A percentile compares a stretch with the other conserved stretches of the same genome.
phyloP scores from a whole-genome alignment of 2,329 filamentous ascomycete genomes.

The Beauveria brongniartii region DNA sequence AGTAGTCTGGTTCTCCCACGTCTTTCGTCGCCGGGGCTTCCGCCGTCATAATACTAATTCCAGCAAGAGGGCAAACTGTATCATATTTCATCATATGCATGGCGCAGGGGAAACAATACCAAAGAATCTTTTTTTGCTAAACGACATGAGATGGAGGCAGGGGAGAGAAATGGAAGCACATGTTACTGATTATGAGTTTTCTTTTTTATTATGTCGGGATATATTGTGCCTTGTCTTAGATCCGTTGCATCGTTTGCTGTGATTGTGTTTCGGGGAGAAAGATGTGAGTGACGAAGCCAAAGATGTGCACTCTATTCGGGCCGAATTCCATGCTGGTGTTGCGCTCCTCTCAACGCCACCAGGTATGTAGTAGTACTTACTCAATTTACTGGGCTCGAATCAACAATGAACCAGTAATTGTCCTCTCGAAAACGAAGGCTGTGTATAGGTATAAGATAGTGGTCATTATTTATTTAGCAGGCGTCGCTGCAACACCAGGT shows the following conservation, averaged over 20 bases:
- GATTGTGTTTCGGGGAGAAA: neutral
- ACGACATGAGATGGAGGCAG: neutral
- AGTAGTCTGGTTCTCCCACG: neutral
- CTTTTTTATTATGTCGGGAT: neutral
- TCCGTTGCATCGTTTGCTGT: neutral
- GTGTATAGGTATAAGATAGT: too few relatives aligned
- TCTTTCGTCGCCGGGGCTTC: neutral
- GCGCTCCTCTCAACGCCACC: neutral
- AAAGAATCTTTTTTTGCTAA: neutral
- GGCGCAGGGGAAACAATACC: neutral
- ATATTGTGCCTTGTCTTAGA: neutral
- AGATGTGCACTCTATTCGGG: neutral
- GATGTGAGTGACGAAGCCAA: neutral
- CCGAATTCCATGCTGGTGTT: neutral
- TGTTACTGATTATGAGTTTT: neutral
- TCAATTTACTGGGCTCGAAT: too few relatives aligned
- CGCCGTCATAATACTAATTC: neutral
- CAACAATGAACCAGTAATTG: too few relatives aligned
- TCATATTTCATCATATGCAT: conserved; percentile 9
- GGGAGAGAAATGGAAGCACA: neutral
- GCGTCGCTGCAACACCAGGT: too few relatives aligned
- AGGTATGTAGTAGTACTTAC: neutral
- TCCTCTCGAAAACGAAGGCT: too few relatives aligned
- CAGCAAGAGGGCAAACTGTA: neutral
- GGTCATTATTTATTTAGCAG: too few relatives aligned